These are phyloP conservation scores for Eucalyptus marginata DNA, from an alignment of 345 rosid genomes.

Conservation along the genomic window DNA sequence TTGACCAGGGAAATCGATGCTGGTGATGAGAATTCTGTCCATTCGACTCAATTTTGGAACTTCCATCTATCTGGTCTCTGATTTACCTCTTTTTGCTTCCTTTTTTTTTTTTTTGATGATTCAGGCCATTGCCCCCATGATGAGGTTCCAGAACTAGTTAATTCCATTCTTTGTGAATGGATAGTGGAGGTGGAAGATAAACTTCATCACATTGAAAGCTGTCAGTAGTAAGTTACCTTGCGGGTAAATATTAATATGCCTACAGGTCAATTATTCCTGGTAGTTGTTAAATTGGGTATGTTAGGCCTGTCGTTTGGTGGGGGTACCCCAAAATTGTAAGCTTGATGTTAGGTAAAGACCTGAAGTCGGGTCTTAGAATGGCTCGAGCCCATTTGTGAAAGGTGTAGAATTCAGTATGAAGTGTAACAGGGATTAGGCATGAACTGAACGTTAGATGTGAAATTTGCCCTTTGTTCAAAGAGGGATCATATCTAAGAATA, in stretches of 20 bases:
- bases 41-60: not conserved
- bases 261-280: not conserved
- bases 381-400: not conserved
- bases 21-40: conserved; percentile 20
- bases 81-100: not conserved
- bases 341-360: not conserved
- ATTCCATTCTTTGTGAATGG: conserved; percentile 46
- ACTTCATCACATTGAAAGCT: not conserved
- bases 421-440: not conserved
- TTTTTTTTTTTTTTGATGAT: not conserved
- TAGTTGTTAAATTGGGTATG: not conserved
- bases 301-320: not conserved
- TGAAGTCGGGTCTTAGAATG: not conserved
- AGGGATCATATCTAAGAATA: not conserved
- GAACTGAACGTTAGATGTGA: not conserved
- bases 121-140: conserved; percentile 90
- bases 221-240: not conserved
- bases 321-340: not conserved
- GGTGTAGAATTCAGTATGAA: not conserved
- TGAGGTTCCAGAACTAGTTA: conserved; percentile 60
- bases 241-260: not conserved
- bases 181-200: conserved; percentile 14
- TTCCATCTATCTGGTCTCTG: not conserved
- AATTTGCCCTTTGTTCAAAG: not conserved
- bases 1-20: conserved; percentile 49